phyloP scores from a whole-genome alignment of 352 stramenopile genomes.

The Pythium folliculosum region DNA sequence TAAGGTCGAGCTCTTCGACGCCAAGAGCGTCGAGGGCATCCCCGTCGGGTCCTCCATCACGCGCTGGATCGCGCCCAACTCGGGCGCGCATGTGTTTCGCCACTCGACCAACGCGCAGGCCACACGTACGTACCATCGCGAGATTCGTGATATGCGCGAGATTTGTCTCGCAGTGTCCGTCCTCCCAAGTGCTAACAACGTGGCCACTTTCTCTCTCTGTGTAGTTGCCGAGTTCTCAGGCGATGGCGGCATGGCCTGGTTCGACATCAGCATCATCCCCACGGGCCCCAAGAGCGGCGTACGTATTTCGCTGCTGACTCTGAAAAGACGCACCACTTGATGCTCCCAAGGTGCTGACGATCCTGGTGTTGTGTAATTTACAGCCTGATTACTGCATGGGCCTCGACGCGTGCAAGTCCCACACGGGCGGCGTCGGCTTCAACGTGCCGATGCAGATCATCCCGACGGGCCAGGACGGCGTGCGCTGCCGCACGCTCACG shows the following conservation, averaged over 20 bases:
- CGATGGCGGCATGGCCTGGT: constrained; percentile 53
- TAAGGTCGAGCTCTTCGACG: constrained; percentile 29
- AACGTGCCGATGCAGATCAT: constrained; percentile 73
- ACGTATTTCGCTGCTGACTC: too few species aligned
- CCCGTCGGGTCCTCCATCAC: constrained; percentile 3
- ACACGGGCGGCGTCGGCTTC: constrained; percentile 66
- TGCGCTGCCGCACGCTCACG: constrained; percentile 41
- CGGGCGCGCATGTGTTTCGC: constrained; percentile 32
- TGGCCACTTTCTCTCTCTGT: not conserved
- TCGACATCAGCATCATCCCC: constrained; percentile 79
- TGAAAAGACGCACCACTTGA: too few species aligned
- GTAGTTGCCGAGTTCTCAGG: constrained; percentile 44
- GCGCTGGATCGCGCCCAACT: not conserved
- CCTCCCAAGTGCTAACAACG: not conserved
- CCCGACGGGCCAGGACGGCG: constrained; percentile 19
- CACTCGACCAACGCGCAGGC: constrained; percentile 24
- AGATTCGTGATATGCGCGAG: not conserved
- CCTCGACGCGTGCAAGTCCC: constrained; percentile 53
- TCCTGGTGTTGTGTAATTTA: too few species aligned
- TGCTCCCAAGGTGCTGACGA: too few species aligned
- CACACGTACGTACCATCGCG: constrained; percentile 17
- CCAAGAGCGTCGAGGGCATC: constrained; percentile 5
- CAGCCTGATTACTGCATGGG: constrained; percentile 55
- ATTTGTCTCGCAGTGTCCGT: too few species aligned
- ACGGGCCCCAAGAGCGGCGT: constrained; percentile 38